These are phyloP conservation scores for Calonectria ilicicola DNA, from an alignment of 2,329 filamentous ascomycete species.

Conservation along the genomic window DNA sequence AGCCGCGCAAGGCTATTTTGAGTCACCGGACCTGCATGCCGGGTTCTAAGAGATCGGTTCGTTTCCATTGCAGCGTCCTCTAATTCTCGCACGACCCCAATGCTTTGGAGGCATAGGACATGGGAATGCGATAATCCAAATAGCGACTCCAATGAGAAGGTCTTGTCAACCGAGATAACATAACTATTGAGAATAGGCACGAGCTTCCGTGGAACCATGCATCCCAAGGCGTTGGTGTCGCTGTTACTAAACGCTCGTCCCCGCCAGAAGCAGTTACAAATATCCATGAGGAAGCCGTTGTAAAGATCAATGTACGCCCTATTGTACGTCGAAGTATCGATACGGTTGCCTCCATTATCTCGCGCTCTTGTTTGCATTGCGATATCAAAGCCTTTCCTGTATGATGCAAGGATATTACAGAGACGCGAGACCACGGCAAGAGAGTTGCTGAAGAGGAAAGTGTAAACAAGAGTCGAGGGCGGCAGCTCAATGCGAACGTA, in stretches of 20 bases:
- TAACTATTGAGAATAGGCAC: constrained; percentile 61
- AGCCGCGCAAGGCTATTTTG: constrained; percentile 74
- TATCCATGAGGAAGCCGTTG: constrained; percentile 88
- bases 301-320: constrained; percentile 75
- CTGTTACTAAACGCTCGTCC: constrained; percentile 74
- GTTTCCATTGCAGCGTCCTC: constrained; percentile 66
- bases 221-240: constrained; percentile 73
- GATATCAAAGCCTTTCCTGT: constrained; percentile 80
- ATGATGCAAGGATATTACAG: constrained; percentile 75
- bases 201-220: constrained; percentile 59
- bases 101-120: constrained; percentile 66
- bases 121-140: constrained; percentile 73
- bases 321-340: constrained; percentile 61
- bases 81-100: constrained; percentile 64
- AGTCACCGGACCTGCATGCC: constrained; percentile 78
- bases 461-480: constrained; percentile 75
- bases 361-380: constrained; percentile 61
- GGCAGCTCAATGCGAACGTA: constrained; percentile 77
- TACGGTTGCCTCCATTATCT: constrained; percentile 41
- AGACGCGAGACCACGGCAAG: constrained; percentile 75
- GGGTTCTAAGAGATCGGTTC: constrained; percentile 53
- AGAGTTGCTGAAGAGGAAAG: constrained; percentile 74
- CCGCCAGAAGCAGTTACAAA: constrained; percentile 87
- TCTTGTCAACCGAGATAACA: constrained; percentile 59
- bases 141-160: constrained; percentile 59